Base-by-base conservation (phyloP, 345 rosid genomes). In the Ceriops zippeliana region DNA sequence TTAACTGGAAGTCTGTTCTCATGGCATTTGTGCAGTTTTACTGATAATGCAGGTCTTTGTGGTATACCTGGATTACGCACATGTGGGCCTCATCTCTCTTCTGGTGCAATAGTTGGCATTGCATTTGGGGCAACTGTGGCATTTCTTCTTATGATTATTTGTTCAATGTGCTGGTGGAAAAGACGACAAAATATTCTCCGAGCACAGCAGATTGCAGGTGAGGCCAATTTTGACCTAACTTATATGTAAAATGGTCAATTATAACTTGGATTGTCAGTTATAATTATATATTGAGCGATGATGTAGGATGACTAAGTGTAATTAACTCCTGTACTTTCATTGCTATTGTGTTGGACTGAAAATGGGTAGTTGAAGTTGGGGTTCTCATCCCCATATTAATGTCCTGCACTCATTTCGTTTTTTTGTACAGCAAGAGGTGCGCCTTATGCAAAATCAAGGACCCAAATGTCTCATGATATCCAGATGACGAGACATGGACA, bases 361-460 rank as follows among this genome's bases (percentile, higher is more conserved):
- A 58, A 57, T 21, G 35, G 49, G 19, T 42, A 3, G 17, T 42
- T 13, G 13, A 42, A 38, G 15, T 10, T 10, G 46, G 49, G 5
- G 5, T 13, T 42, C 17, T 42, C 49, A 42, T 42, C 3, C 49
- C 49, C 5, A 42, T 13, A 42, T 42, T 42, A 42, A 42, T 13
- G 49, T 42, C 16, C 49, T 42, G 49, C 49, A 15, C 49, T 42
- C 6, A 10, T 24, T 46, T 7, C 5, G 42, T 38, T 79, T 8
- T 32, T 59, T 61, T 71, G 57, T 68, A 59, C 91, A 95, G 99
- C 85, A 46, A 87, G 98, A 87, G 98, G 93, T 57, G 98, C 99
- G 62, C 97, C 99, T 1, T 95, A 92, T 75, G 99, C 98, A n/a
- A 95, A 95, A 77, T 81, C 92, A 66, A 85, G 98, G 79, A 96